Evolutionary conservation across 1,284 basidiomycete species (phyloP).

Genomic region (Tremellales sp.): DNA sequence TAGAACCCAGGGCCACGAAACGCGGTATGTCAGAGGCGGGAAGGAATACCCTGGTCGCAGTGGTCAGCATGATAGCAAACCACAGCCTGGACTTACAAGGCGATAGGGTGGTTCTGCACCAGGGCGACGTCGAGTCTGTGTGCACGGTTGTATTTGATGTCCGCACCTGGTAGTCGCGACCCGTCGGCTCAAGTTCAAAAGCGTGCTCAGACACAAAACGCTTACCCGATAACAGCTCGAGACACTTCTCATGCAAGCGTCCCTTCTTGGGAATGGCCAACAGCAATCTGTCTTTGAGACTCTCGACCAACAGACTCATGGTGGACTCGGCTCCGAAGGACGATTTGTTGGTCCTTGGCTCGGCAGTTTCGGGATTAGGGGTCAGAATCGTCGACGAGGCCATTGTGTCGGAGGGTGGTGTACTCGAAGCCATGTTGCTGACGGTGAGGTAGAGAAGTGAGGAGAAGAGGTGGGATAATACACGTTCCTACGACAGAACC

Average conservation of each 20-base stretch:
- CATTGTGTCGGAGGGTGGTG: slow-evolving; percentile 1
- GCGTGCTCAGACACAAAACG: background rate
- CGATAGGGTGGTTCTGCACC: slow-evolving; percentile 87
- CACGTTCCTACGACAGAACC: too few relatives aligned
- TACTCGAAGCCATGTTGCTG: too few relatives aligned
- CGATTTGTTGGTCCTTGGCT: slow-evolving; percentile 3
- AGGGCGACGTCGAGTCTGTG: slow-evolving; percentile 88
- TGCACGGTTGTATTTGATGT: slow-evolving; percentile 90
- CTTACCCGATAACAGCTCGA: slow-evolving; percentile 74
- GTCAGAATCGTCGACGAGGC: slow-evolving; percentile 14
- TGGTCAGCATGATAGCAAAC: background rate
- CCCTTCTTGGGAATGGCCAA: slow-evolving; percentile 99
- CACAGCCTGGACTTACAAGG: slow-evolving; percentile 59
- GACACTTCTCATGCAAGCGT: slow-evolving; percentile 86
- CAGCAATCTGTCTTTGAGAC: slow-evolving; percentile 67
- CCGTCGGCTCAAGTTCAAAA: background rate
- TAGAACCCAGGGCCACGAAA: slow-evolving; percentile 96
- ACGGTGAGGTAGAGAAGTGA: too few relatives aligned
- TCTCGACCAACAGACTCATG: slow-evolving; percentile 54
- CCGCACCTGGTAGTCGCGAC: slow-evolving; percentile 68
- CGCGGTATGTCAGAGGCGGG: slow-evolving; percentile 97
- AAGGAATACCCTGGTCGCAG: slow-evolving; percentile 81
- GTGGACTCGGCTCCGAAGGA: slow-evolving; percentile 44
- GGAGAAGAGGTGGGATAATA: too few relatives aligned
- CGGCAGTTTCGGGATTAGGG: too few relatives aligned